Evolutionary conservation across 768 basidiomycete genomes (phyloP), one percentile per base, ranked within the genome.

Genomic region (Trametes meyenii): DNA sequence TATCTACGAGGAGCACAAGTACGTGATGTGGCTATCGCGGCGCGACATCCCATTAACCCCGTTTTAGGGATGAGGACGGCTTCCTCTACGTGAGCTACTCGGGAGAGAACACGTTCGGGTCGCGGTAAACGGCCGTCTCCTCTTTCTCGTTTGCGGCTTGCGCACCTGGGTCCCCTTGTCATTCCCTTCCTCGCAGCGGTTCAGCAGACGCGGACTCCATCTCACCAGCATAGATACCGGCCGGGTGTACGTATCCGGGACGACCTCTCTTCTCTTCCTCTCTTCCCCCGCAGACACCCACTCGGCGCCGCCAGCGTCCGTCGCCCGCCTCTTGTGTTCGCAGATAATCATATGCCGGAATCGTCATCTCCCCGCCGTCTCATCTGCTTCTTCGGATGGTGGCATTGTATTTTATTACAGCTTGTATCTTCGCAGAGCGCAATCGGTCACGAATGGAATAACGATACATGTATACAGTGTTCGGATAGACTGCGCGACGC

Each of bases 1-100:
- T 58, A 98, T 99, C 72, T 99, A 99, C 71, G 97, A 99, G 78
- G 97, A 99, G 77, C 96, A 99, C 84, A 98, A 98, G 96, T 98
- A 64, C 71, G 92, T 83, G 14, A 3, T 36, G 29, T 40, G 16
- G 55, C 36, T 26, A 8, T 17, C 36, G 53, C 43, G 13, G 14
- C 26, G 19, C 19, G 17, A n/a, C 5, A n/a, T 16, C 50, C 46
- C 2, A 43, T 48, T 58, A n/a, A 58, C 57, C 8, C 26, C 17
- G 26, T 42, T 50, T 39, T n/a, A 98, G 96, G 84, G 97, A 99
- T 69, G 97, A 99, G 74, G 97, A 99, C 74, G 94, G 95, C 64
- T 99, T 99, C 85, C 83, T 99, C 43, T 99, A 98, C 72, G 95
- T 99, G 63, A 93, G 92, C 72, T 98, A 98, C 81, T 97, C 95